A percentile compares a stretch with the other conserved stretches of the same genome.
These are phyloP conservation scores for Nigrospora osmanthi DNA, from an alignment of 2,329 filamentous ascomycete genomes.

Conservation along the genomic window DNA sequence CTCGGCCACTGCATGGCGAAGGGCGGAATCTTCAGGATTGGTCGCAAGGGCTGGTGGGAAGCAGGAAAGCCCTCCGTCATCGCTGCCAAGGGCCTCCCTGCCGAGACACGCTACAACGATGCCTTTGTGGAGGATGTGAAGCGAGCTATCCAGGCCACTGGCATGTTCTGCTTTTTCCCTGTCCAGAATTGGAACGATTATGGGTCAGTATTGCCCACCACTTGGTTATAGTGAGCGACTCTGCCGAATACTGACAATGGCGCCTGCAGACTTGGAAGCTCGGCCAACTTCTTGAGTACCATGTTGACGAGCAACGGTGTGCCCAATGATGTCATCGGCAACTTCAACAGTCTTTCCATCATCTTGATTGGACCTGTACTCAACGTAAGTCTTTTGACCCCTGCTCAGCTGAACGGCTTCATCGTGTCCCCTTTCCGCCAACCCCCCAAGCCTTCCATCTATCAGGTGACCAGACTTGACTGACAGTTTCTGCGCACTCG, in stretches of 20 bases:
- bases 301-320: slow-evolving; percentile 39
- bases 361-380: slow-evolving; percentile 37
- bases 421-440: no score
- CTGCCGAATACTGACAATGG: background rate
- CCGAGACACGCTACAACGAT: slow-evolving; percentile 48
- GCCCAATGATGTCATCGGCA: slow-evolving; percentile 40
- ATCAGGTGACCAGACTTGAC: no score
- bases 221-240: background rate
- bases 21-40: slow-evolving; percentile 28
- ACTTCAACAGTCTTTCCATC: slow-evolving; percentile 42
- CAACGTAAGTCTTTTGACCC: slow-evolving; percentile 13
- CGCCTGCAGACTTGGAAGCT: slow-evolving; percentile 30
- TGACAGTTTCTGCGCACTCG: background rate
- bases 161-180: slow-evolving; percentile 49
- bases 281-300: slow-evolving; percentile 37
- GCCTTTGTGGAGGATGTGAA: slow-evolving; percentile 58
- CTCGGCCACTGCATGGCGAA: slow-evolving; percentile 26
- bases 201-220: slow-evolving; percentile 21
- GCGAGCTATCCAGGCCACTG: slow-evolving; percentile 51
- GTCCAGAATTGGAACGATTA: slow-evolving; percentile 35
- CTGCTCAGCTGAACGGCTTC: no score
- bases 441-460: no score
- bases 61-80: slow-evolving; percentile 47
- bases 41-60: slow-evolving; percentile 47
- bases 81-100: slow-evolving; percentile 29